These are phyloP conservation scores for Rhizopus sp. DNA, from an alignment of 371 early-diverging fungal genomes.

Conservation along the genomic window DNA sequence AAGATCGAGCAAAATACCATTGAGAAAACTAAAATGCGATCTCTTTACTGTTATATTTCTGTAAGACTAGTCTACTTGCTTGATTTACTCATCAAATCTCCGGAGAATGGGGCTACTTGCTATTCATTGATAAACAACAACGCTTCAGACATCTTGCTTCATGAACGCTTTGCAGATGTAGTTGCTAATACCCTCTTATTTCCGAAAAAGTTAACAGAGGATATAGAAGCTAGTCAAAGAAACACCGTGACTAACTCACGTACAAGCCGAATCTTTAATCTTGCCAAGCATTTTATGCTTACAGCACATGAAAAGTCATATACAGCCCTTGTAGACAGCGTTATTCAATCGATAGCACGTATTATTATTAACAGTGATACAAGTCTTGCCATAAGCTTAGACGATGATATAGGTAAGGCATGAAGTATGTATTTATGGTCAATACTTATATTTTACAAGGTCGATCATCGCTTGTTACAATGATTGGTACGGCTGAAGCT, in stretches of 20 bases:
- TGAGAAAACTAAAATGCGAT: slow-evolving; percentile 16
- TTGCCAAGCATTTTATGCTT: slow-evolving; percentile 15
- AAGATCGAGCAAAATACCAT: slow-evolving; percentile 7
- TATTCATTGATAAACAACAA: slow-evolving; percentile 5
- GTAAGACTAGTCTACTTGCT: slow-evolving; percentile 27
- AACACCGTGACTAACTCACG: slow-evolving; percentile 21
- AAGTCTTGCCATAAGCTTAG: slow-evolving; percentile 35
- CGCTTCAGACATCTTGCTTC: slow-evolving; percentile 4
- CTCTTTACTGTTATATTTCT: slow-evolving; percentile 24
- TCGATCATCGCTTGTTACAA: slow-evolving; percentile 17
- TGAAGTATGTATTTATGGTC: too few species aligned
- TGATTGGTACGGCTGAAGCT: slow-evolving; percentile 28
- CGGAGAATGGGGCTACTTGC: slow-evolving; percentile 2
- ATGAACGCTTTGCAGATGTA: slow-evolving; percentile 9
- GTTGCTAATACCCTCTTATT: slow-evolving; percentile 27
- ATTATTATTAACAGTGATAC: slow-evolving; percentile 15
- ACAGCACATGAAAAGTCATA: slow-evolving; percentile 15
- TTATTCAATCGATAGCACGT: slow-evolving; percentile 14
- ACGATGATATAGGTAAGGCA: slow-evolving; percentile 32
- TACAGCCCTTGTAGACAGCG: slow-evolving; percentile 4
- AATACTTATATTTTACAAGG: slow-evolving; percentile 2
- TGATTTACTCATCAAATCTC: slow-evolving; percentile 9
- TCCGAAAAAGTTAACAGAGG: slow-evolving; percentile 32
- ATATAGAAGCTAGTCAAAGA: slow-evolving; percentile 26
- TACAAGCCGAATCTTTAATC: slow-evolving; percentile 11